Evolutionary conservation across 768 basidiomycete species (phyloP), one percentile per base, ranked within the genome.

Genomic region (Suillus cothurnatus): DNA sequence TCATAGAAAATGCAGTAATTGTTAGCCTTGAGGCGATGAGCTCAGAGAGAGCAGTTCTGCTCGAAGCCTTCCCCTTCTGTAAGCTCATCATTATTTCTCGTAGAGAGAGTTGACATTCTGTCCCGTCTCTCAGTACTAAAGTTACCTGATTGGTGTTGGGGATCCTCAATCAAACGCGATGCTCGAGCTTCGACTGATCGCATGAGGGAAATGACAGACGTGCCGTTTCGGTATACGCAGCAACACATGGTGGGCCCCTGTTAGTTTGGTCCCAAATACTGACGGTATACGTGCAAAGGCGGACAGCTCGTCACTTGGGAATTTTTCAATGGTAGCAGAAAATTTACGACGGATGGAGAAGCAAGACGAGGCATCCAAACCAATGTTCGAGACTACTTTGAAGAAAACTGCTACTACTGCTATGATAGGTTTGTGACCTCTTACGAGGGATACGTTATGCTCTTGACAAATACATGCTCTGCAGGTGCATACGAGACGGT

Each of bases 401-500:
- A 71, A 67, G 45, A n/a, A 59, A 17, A 57, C 66, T 0, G 63
- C 70, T 17, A 21, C 53, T 14, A 67, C 61, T 11, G 64, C 71
- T 19, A 61, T 71, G 47, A 14, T 63, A 2, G 70, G 68, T 71
- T 60, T 32, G 73, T 49, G 28, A 31, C 11, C 5, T n/a, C 21
- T 49, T 28, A 6, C 12, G 6, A 11, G 9, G 26, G 2, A 34
- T n/a, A n/a, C 9, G 38, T 15, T 6, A 3, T 39, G 39, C 38
- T 19, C 17, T 21, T 43, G 34, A 28, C 62, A 52, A 6, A 23
- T 6, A 15, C 23, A 9, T 6, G 3, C 11, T 41, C 26, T 15
- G 41, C 23, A 76, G 74, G 65, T 58, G 65, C 71, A 21, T 67
- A 64, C 23, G 74, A 69, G 58, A 68, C 72, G 0, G 68, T 69